Evolutionary conservation across 1,284 basidiomycete genomes (phyloP), one percentile per base, ranked within the genome.

Genomic region (Anthracocystis panici-leucophaei): DNA sequence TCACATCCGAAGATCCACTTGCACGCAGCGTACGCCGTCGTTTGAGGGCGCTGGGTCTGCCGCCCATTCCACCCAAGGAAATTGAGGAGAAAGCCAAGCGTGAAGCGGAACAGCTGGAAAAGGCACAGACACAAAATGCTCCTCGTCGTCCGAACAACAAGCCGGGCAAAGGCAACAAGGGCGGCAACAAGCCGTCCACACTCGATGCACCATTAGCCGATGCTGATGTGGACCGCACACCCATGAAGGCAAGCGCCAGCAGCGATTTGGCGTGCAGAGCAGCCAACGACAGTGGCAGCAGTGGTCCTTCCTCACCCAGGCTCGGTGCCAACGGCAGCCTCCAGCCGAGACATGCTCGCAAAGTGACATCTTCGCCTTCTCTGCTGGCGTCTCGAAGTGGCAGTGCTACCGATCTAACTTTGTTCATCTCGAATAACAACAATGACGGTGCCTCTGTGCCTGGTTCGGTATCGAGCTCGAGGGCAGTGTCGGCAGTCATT

Each of bases 1-100:
- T 89, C 68, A 99, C 97, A 0, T 90, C 93, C 53, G 97, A 99
- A 84, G 97, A 99, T 84, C 95, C 96, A 1, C 89, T 99, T 7
- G 95, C 95, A 16, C 91, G 96, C 56, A 90, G 92, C 14, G 95
- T 99, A 8, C 90, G 97, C 18, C 89, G 92, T 35, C 89, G 91
- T 57, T 88, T 98, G 60, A 90, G 93, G 31, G 75, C 76, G 20
- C 63, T 78, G 5, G 82, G 82, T 14, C 52, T 84, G 40, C 82
- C 82, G 16, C 68, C 66, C 12, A 64, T 83, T 20, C 70, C 71
- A 42, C 73, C 77, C 52, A 81, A 73, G 63, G 63, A 75, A 59
- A 65, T 60, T 6, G 70, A 74, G 44, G 66, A 67, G 8, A 52
- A 54, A 31, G 58, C 57, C 0, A 73, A 67, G 53, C 55, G 62